Evolutionary conservation across 2,329 filamentous ascomycete species (phyloP), one percentile per base, ranked within the genome.

Genomic region (Sarocladium oryzae): DNA sequence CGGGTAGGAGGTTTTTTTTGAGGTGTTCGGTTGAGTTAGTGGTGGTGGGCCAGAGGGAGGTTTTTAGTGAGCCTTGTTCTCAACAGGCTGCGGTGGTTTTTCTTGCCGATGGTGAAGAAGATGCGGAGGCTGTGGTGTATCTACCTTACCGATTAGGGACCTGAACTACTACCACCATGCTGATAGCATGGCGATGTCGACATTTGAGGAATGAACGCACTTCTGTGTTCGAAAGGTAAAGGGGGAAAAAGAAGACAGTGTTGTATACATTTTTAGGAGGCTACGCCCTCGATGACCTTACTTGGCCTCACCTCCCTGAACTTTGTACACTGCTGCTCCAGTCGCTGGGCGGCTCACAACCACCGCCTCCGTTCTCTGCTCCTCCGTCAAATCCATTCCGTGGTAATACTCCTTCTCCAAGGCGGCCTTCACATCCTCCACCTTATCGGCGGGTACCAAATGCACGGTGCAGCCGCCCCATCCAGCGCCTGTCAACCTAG

Each of bases 391-490:
- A 5, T 74, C 63, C 58, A 78, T 78, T 72, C 85, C 86, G 52
- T 78, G 72, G 67, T 95, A 97, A 66, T 97, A 99, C 63, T 90
- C 83, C 56, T 78, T 78, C 60, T 87, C 81, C 78, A 93, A 83
- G 4, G 88, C 88, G 61, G 80, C 76, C 66, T 81, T 89, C 20
- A 99, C 88, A 23, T 74, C 80, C 4, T 85, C 83, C 1, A 96
- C 86, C 68, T 86, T 92, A 61, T 89, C 80, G 53, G 83, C 87
- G 0, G 92, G 87, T 50, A 97, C 86, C 52, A 99, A 78, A 71
- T 99, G 93, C 53, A 99, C 92, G 54, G 83, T 93, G 71, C 93
- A 97, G 2, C 93, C 93, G 55, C 93, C 93, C 93, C 93, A 99
- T 2, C 93, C 93, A 1, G 93, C 93, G 35, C 93, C 93, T 0